Evolutionary conservation across 371 early-diverging fungal genomes (phyloP).

Genomic region (Modicella reniformis): DNA sequence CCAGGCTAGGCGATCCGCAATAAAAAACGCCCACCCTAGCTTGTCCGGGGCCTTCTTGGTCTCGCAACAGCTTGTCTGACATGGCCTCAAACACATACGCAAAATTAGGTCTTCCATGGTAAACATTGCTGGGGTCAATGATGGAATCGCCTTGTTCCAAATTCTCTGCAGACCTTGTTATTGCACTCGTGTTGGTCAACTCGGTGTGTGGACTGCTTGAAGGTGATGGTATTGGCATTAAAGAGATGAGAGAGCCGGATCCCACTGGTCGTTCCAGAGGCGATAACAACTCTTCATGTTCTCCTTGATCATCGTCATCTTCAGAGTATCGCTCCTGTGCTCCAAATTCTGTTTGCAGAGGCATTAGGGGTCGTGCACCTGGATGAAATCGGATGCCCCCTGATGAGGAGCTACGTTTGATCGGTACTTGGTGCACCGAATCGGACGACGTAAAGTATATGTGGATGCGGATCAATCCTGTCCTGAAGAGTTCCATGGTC

Average conservation of each 20-base stretch:
- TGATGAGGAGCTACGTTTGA: conserved; percentile 11
- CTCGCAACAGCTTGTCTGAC: conserved; percentile 36
- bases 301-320: conserved; percentile 44
- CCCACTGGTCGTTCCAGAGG: conserved; percentile 24
- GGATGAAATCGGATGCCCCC: not conserved
- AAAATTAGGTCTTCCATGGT: conserved; percentile 67
- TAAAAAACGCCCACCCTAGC: conserved; percentile 70
- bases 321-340: conserved; percentile 32
- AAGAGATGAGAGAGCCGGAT: conserved; percentile 35
- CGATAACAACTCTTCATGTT: conserved; percentile 40
- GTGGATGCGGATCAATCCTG: conserved; percentile 53
- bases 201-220: not conserved
- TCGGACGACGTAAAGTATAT: conserved; percentile 44
- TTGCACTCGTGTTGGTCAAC: conserved; percentile 26
- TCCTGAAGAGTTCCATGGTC: conserved; percentile 50
- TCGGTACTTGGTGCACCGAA: not conserved
- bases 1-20: conserved; percentile 69
- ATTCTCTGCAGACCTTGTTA: conserved; percentile 56
- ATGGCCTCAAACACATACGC: conserved; percentile 57
- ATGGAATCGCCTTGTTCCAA: conserved; percentile 62
- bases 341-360: not conserved
- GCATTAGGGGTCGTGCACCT: not conserved
- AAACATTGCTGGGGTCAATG: conserved; percentile 61
- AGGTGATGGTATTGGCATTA: conserved; percentile 24
- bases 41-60: not conserved